These are phyloP conservation scores for Pseudognaphalium luteoalbum DNA, from an alignment of 129 eudicot genomes.

Conservation along the genomic window DNA sequence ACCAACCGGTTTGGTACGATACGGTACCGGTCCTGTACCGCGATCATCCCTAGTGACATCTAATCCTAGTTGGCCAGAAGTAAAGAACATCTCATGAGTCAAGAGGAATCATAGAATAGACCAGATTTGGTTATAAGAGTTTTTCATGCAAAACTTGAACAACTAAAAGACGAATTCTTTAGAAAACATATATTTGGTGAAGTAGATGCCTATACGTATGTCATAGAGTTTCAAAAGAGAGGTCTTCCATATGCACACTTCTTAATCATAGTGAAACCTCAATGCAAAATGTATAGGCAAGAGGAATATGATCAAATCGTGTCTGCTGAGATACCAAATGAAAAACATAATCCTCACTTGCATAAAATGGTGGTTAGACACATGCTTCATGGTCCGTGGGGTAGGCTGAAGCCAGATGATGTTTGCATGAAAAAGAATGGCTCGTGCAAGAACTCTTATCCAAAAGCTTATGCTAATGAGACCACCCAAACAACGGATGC, in stretches of 20 bases:
- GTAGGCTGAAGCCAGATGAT: not conserved
- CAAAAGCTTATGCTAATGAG: not conserved
- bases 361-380: constrained; percentile 14
- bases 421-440: not conserved
- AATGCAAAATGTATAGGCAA: constrained; percentile 13
- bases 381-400: constrained; percentile 50
- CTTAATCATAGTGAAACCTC: not conserved
- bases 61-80: not conserved
- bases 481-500: constrained; percentile 22
- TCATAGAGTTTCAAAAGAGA: constrained; percentile 10
- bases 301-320: constrained; percentile 26
- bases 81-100: not conserved
- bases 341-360: not conserved
- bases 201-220: constrained; percentile 8
- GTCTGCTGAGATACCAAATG: constrained; percentile 30
- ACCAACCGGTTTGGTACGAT: too few relatives aligned
- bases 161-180: not conserved
- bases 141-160: not conserved
- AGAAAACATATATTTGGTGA: constrained; percentile 21
- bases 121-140: not conserved
- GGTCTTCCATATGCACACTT: not conserved
- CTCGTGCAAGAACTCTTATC: constrained; percentile 22
- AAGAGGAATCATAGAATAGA: not conserved
- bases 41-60: too few relatives aligned
- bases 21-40: too few relatives aligned